Evolutionary conservation across 352 stramenopile species (phyloP), one percentile per base, ranked within the genome.

Genomic region (Pythium scleroteichum): DNA sequence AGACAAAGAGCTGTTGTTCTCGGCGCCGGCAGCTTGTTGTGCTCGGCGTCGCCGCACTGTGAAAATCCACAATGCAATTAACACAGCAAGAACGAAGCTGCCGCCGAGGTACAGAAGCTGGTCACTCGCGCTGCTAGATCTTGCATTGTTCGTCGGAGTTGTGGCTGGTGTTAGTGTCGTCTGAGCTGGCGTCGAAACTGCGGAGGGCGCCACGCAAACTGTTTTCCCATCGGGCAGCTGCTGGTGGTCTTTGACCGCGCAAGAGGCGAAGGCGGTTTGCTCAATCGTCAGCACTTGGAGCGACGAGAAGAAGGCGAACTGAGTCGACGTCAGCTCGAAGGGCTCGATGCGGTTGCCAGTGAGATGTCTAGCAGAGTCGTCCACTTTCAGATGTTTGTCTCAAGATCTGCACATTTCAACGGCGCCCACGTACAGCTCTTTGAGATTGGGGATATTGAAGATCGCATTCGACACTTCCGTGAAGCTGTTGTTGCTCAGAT

Each of bases 181-280:
- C 10, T 29, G 32, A 0, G 32, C 39, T 7, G 50, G n/a, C n/a
- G 27, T 22, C 26, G 26, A 29, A 7, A 29, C 29, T 8, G n/a
- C 19, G 2, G 27, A 33, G 7, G 26, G 0, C 13, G 62, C 50
- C 23, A 82, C 22, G 39, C 74, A 82, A 1, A 82, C 63, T 27
- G 52, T 68, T 41, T 72, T 52, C 6, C 6, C n/a, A 16, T 63
- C 45, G 20, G 72, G 68, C 3, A 82, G 56, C 1, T 38, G 20
- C 4, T 64, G 51, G 57, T 79, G 68, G 2, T 71, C n/a, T 4
- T 65, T 58, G 26, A 71, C 53, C 0, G 60, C 41, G 40, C 74
- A 82, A 0, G 74, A 76, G 20, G 71, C 71, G 23, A 82, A 82
- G 4, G 69, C 65, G n/a, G 62, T 76, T 42, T 82, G 74, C 14